Base-by-base conservation (phyloP, 306 rosid genomes). In the Dryas drummondii region DNA sequence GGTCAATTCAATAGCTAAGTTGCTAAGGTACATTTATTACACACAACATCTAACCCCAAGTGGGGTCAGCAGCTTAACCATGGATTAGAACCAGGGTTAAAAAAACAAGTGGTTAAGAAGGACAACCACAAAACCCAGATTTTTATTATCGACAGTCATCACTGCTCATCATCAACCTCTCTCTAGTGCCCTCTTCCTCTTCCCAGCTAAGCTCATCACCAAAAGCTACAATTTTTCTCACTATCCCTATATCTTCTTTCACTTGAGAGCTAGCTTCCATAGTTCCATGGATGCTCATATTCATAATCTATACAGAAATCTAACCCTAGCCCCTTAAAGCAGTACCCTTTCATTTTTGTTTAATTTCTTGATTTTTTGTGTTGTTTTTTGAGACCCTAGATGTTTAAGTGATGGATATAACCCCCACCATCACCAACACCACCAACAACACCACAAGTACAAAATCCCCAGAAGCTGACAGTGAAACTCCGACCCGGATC, bases 61-160 rank as follows among this genome's bases (percentile, higher is more conserved):
- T 75, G 80, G 87, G 89, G 87, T 86, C 93, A 74, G 68, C 8
- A 84, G 82, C 91, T 88, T 87, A 91, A 93, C 97, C 96, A 89
- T 66, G 80, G 92, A 90, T 88, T 88, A 89, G 88, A 89, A 93
- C 98, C 74, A 84, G 91, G 82, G 98, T 93, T 88, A 91, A 91
- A 90, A 89, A 77, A 19, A 82, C 87, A 68, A 87, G 88, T 92
- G 93, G 97, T 89, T 91, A 87, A 89, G 93, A 88, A 89, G 91
- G 87, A 78, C 91, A 81, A 61, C 97, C 98, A 83, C 96, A 86
- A 83, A 90, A 89, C 87, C 77, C 68, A 72, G 85, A 84, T 82
- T 90, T 84, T 90, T 84, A 81, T 89, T 85, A 86, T 89, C 92
- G 85, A 89, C 96, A 84, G 89, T 83, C 90, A 48, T 87, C 97